Evolutionary conservation across 345 rosid species (phyloP).

Genomic region (Eucalyptus albens): DNA sequence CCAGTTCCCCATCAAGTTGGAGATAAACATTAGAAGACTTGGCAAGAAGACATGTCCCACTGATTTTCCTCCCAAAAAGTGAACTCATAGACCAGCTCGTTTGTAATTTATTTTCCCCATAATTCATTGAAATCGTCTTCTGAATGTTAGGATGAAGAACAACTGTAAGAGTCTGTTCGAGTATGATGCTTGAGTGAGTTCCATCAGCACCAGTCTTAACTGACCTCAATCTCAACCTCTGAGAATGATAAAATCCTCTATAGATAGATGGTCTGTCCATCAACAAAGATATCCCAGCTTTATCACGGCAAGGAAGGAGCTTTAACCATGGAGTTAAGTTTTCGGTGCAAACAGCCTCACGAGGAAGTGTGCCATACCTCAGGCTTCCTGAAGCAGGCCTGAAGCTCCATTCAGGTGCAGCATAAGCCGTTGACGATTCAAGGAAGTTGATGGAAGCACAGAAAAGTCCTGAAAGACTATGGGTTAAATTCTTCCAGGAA

Average conservation of each 20-base stretch:
- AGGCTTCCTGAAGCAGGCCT: conserved; percentile 40
- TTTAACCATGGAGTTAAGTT: conserved; percentile 97
- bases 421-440: conserved; percentile 66
- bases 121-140: not conserved
- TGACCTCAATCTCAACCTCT: conserved; percentile 51
- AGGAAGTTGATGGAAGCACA: conserved; percentile 94
- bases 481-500: conserved; percentile 85
- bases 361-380: conserved; percentile 86
- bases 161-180: conserved; percentile 80
- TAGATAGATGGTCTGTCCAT: conserved; percentile 92
- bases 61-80: conserved; percentile 62
- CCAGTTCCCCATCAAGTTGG: conserved; percentile 51
- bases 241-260: conserved; percentile 91
- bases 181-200: conserved; percentile 36
- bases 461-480: conserved; percentile 85
- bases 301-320: conserved; percentile 95
- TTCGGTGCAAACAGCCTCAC: conserved; percentile 99
- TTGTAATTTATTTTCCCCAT: conserved; percentile 27
- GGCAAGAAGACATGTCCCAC: conserved; percentile 70
- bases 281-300: conserved; percentile 66
- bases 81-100: conserved; percentile 86
- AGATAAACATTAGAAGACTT: conserved; percentile 61
- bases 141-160: conserved; percentile 54
- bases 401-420: conserved; percentile 79
- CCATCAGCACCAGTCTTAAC: conserved; percentile 19